A percentile compares a stretch with the other conserved stretches of the same genome.
Conservation (phyloP, 2,329 filamentous ascomycete genomes). For the Colletotrichum orchidophilum region DNA sequence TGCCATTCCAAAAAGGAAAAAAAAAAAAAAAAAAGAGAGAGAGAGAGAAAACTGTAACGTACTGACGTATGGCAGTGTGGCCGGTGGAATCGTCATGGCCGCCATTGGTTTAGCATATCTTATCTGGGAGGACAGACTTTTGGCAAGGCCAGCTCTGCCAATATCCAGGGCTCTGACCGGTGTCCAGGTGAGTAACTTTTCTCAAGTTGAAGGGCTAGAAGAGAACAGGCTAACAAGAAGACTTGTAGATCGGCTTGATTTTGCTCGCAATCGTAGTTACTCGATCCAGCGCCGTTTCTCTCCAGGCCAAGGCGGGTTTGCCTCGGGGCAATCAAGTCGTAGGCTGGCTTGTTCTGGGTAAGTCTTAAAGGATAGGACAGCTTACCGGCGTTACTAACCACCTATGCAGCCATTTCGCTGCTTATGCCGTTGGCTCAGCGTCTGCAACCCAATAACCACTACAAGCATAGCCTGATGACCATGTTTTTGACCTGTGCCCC, state of each 20-base stretch:
- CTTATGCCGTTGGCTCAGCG: constrained; percentile 84
- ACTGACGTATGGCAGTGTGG: constrained; percentile 59
- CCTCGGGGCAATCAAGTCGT: constrained; percentile 88
- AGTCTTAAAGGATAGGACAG: constrained; percentile 38
- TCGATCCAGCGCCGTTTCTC: constrained; percentile 81
- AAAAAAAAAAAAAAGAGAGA: too few species aligned
- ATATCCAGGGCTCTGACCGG: constrained; percentile 71
- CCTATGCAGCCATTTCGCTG: constrained; percentile 72
- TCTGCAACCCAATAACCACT: constrained; percentile 83
- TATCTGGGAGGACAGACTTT: constrained; percentile 72
- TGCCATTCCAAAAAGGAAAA: too few species aligned
- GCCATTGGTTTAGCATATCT: constrained; percentile 81
- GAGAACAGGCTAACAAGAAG: constrained; percentile 27
- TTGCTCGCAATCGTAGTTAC: constrained; percentile 87
- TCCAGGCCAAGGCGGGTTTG: constrained; percentile 86
- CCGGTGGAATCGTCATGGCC: constrained; percentile 83
- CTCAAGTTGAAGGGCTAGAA: neutral
- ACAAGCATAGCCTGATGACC: constrained; percentile 87
- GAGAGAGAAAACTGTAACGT: too few species aligned
- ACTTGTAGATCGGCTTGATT: constrained; percentile 74
- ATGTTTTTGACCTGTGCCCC: constrained; percentile 94
- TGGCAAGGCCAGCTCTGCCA: constrained; percentile 31
- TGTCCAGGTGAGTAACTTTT: constrained; percentile 61
- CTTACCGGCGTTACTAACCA: constrained; percentile 1
- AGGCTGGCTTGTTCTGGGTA: constrained; percentile 83